These are phyloP conservation scores for Starmera quercuum DNA, from an alignment of 805 yeast genomes.

Conservation along the genomic window DNA sequence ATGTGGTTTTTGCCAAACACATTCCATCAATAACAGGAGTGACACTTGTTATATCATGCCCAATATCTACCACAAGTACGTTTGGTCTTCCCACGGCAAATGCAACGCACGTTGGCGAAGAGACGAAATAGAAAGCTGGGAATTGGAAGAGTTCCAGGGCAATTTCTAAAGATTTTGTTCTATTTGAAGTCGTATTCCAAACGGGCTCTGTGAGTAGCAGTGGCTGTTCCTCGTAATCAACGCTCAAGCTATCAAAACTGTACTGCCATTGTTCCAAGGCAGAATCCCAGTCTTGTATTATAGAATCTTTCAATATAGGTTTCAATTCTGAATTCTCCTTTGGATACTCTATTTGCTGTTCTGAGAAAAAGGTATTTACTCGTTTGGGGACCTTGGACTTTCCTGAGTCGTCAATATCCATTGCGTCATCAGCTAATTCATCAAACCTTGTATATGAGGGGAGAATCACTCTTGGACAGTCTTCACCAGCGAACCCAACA, in stretches of 20 bases:
- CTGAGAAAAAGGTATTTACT: constrained; percentile 25
- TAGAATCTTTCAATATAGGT: constrained; percentile 52
- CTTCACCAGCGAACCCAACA: constrained; percentile 90
- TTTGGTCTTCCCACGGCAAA: constrained; percentile 86
- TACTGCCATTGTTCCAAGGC: constrained; percentile 67
- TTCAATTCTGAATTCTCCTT: constrained; percentile 43
- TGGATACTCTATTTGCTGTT: constrained; percentile 42
- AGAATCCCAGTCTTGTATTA: constrained; percentile 80
- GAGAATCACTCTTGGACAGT: constrained; percentile 65
- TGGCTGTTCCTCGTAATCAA: constrained; percentile 63
- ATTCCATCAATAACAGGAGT: constrained; percentile 83
- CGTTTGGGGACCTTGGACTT: constrained; percentile 7
- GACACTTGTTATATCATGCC: constrained; percentile 69
- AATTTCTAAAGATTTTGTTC: constrained; percentile 62
- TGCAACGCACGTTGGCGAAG: constrained; percentile 80
- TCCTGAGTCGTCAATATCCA: constrained; percentile 14
- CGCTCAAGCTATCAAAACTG: constrained; percentile 44
- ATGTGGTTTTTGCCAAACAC: constrained; percentile 60
- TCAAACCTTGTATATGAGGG: constrained; percentile 60
- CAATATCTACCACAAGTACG: constrained; percentile 79
- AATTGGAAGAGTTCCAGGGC: constrained; percentile 61
- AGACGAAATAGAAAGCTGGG: constrained; percentile 77
- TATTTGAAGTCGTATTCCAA: constrained; percentile 66
- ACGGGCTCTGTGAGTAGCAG: constrained; percentile 79
- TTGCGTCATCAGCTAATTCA: constrained; percentile 9